phyloP scores from a whole-genome alignment of 495 filamentous ascomycete genomes.

The Bryoglossum gracile region DNA sequence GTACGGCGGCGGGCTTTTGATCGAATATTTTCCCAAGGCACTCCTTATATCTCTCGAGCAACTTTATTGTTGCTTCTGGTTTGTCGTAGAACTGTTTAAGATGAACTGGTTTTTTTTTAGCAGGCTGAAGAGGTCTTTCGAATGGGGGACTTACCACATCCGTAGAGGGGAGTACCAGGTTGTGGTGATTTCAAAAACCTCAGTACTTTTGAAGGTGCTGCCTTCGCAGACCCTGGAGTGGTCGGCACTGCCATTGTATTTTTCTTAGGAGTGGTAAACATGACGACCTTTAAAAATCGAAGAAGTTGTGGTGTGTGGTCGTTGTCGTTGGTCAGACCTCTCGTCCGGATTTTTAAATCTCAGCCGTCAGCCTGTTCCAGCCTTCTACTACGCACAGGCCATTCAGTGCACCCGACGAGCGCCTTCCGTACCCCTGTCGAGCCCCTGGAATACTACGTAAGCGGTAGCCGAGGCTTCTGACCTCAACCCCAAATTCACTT shows the following conservation, averaged over 20 bases:
- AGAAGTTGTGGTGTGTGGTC: neutral
- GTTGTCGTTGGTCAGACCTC: too few species aligned
- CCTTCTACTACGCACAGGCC: too few species aligned
- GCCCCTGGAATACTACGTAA: too few species aligned
- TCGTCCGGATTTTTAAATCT: too few species aligned
- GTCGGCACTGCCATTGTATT: slow-evolving; percentile 20
- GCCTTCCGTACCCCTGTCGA: neutral
- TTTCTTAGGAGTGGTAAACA: neutral
- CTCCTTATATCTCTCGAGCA: slow-evolving; percentile 50
- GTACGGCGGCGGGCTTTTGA: slow-evolving; percentile 36
- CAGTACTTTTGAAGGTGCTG: slow-evolving; percentile 43
- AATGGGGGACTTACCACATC: slow-evolving; percentile 42
- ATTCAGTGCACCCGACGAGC: too few species aligned
- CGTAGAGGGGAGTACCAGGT: slow-evolving; percentile 44
- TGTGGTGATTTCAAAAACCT: slow-evolving; percentile 44
- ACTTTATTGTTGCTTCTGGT: slow-evolving; percentile 42
- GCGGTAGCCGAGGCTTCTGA: neutral
- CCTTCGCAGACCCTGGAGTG: slow-evolving; percentile 28
- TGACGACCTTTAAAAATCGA: too few species aligned
- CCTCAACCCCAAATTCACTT: neutral
- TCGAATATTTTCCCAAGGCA: slow-evolving; percentile 45
- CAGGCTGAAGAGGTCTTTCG: too few species aligned
- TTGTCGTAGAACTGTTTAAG: slow-evolving; percentile 38
- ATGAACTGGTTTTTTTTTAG: slow-evolving; percentile 48
- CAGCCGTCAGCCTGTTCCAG: too few species aligned